Base-by-base conservation (phyloP, 176 grass and related monocot genomes). In the Dendrocalamus sinicus region DNA sequence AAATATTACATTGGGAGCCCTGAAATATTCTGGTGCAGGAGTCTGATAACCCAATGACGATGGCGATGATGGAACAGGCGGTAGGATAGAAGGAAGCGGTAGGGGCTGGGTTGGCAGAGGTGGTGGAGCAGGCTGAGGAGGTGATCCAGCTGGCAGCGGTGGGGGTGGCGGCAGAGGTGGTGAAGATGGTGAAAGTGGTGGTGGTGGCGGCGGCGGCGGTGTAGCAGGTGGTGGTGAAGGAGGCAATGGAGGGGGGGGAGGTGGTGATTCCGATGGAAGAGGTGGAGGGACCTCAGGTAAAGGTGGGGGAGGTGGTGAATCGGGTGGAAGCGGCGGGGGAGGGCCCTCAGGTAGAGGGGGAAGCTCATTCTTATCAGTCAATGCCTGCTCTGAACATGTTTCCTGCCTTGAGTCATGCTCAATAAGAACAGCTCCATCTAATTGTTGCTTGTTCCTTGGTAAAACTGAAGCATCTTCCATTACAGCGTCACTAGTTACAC, bases 181-280 rank as follows among this genome's bases (percentile, higher is more conserved):
- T 0, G 91, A 92, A 63, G 91, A 82, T 66, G 91, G 93, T 14
- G 89, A 89, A 66, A 78, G 63, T 51, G 89, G 85, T 41, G 74
- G 84, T n/a, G 74, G 81, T 26, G 81, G 86, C 16, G 83, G 83
- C 2, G 62, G 86, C 4, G 92, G 82, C 14, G 87, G 90, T 64
- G 92, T 91, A 32, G 87, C 65, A 50, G 95, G 90, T 80, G 91
- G 89, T 9, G 95, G 78, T 35, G 96, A 92, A 75, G 96, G 93
- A 63, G 95, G 84, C 55, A 92, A 92, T 40, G 93, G 93, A 65
- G 96, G 93, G 11, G 78, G 91, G 57, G 41, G 63, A 63, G 93
- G 88, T 41, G 93, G 93, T 67, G 89, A 91, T 92, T 92, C 88
- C 22, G 80, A 77, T 65, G 91, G 93, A 78, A 90, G 91, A 2